phyloP scores from a whole-genome alignment of 2,329 filamentous ascomycete species.

The Exophiala dermatitidis region DNA sequence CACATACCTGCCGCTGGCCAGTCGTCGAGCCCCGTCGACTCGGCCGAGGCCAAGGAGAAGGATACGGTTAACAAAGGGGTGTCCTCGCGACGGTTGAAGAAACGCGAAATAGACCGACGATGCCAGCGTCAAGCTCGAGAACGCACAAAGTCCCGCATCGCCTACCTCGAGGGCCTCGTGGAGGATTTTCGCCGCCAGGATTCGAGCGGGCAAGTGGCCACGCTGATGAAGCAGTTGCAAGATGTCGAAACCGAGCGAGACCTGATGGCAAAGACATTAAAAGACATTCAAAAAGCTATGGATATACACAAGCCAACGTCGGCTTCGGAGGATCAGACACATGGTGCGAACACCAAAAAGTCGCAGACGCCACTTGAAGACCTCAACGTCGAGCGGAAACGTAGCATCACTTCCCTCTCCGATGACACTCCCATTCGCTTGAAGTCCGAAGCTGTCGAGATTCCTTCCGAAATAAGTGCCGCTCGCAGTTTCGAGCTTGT shows the following conservation, averaged over 20 bases:
- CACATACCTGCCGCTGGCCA: neutral
- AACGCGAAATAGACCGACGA: conserved; percentile 26
- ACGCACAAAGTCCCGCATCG: conserved; percentile 26
- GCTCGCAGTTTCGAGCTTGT: conserved; percentile 14
- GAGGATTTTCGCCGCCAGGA: conserved; percentile 24
- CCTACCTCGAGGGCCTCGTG: conserved; percentile 26
- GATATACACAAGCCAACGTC: conserved; percentile 10
- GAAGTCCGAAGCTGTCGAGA: neutral
- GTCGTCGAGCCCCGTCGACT: neutral
- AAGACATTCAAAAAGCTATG: conserved; percentile 26
- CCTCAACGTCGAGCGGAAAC: conserved; percentile 4
- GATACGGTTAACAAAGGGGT: conserved; percentile 10
- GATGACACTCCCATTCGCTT: conserved; percentile 3
- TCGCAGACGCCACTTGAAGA: neutral
- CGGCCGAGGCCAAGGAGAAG: conserved; percentile 10
- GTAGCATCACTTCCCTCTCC: conserved; percentile 5
- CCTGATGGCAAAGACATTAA: conserved; percentile 22
- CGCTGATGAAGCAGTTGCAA: conserved; percentile 23
- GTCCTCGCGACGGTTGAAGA: conserved; percentile 25
- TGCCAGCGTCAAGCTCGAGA: conserved; percentile 27
- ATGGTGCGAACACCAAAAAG: neutral
- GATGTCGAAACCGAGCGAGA: conserved; percentile 25
- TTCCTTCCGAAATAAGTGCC: neutral
- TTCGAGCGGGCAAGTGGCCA: conserved; percentile 21
- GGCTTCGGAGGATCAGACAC: conserved; percentile 1